Conservation (phyloP, 257 asterid genomes). For the Fraxinus pennsylvanica region DNA sequence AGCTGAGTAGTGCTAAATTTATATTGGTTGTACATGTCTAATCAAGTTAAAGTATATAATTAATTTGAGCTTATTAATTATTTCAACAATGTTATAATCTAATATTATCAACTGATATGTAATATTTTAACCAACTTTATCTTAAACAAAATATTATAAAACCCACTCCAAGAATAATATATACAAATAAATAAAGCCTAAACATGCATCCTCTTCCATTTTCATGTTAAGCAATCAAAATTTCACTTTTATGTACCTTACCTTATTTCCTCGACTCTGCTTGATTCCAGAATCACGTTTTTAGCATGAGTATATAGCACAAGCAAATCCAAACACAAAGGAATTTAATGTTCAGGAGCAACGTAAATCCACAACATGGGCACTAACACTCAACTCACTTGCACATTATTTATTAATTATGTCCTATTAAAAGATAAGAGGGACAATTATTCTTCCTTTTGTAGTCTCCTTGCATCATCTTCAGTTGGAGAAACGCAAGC, state of each 20-base stretch:
- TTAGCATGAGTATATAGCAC: neutral
- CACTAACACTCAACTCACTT: neutral
- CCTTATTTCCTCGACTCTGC: neutral
- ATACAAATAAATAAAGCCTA: neutral
- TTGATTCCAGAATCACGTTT: too few species aligned
- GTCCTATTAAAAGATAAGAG: neutral
- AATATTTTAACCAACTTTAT: too few species aligned
- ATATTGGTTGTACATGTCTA: too few species aligned
- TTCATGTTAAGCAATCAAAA: neutral
- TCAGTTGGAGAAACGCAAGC: slow-evolving; percentile 47
- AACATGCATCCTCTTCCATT: neutral
- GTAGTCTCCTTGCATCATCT: neutral
- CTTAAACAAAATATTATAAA: too few species aligned
- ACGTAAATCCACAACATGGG: neutral
- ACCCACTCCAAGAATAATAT: neutral
- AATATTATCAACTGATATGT: too few species aligned
- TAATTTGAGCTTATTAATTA: too few species aligned
- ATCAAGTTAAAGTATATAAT: too few species aligned
- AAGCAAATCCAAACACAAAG: neutral
- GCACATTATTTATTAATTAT: neutral
- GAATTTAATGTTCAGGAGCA: neutral
- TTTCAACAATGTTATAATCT: too few species aligned
- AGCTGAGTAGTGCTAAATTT: too few species aligned
- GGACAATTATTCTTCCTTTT: neutral
- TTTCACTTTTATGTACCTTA: neutral